Conservation (phyloP, 495 filamentous ascomycete species). For the Xylaria telfairii region DNA sequence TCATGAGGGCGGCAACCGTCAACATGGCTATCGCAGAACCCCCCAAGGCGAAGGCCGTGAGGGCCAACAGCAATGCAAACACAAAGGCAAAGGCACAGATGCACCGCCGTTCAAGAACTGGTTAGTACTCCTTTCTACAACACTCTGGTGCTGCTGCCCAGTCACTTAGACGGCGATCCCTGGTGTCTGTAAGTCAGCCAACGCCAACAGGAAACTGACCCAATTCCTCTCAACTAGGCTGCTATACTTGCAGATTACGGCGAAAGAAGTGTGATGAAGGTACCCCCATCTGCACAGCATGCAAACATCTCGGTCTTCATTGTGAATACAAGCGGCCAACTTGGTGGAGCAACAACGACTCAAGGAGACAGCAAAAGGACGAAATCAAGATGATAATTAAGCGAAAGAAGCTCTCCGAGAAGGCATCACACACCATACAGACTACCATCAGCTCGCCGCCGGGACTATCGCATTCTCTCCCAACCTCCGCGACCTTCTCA, state of each 20-base stretch:
- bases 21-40: constrained; percentile 63
- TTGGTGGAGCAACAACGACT: constrained; percentile 95
- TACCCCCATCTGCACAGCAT: constrained; percentile 83
- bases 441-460: constrained; percentile 70
- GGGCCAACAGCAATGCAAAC: constrained; percentile 57
- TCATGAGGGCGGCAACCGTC: constrained; percentile 59
- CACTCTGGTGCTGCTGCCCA: not conserved
- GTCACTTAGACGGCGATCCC: constrained; percentile 36
- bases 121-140: constrained; percentile 58
- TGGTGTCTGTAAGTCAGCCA: constrained; percentile 33
- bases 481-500: constrained; percentile 79
- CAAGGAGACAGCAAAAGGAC: constrained; percentile 86
- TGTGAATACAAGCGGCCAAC: constrained; percentile 97
- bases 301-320: constrained; percentile 80
- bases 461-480: constrained; percentile 79
- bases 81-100: constrained; percentile 75
- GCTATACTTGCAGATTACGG: constrained; percentile 94
- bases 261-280: constrained; percentile 98
- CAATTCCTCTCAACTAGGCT: constrained; percentile 63
- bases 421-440: constrained; percentile 65
- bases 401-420: constrained; percentile 91
- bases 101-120: constrained; percentile 92
- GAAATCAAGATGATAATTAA: constrained; percentile 96
- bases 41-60: constrained; percentile 60
- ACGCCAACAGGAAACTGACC: constrained; percentile 33